phyloP scores from a whole-genome alignment of 2,329 filamentous ascomycete genomes.

The Cordyceps cicadae region DNA sequence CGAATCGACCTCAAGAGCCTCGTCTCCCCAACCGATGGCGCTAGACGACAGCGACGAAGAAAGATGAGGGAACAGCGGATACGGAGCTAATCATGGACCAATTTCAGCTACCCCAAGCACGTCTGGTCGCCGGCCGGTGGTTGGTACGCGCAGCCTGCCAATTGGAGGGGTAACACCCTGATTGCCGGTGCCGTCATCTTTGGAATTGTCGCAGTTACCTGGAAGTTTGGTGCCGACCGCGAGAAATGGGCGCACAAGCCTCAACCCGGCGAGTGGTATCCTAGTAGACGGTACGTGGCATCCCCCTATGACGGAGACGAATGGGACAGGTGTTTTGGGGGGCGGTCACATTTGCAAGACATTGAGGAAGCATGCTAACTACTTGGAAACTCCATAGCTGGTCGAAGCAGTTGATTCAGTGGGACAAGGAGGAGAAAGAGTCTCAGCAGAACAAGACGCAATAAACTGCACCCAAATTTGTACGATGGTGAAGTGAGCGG shows the following conservation, averaged over 20 bases:
- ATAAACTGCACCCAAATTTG: slow-evolving; percentile 17
- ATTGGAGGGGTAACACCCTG: slow-evolving; percentile 91
- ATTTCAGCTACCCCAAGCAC: slow-evolving; percentile 83
- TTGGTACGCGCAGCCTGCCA: slow-evolving; percentile 90
- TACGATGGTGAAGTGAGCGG: not conserved
- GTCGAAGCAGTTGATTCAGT: slow-evolving; percentile 38
- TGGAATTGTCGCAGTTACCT: slow-evolving; percentile 59
- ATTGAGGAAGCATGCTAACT: not conserved
- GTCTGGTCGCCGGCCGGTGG: slow-evolving; percentile 98
- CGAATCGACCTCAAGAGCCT: slow-evolving; percentile 9
- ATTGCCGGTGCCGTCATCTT: slow-evolving; percentile 61
- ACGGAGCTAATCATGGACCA: slow-evolving; percentile 13
- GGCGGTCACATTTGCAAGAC: not conserved
- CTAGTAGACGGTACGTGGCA: slow-evolving; percentile 67
- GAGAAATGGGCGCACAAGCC: slow-evolving; percentile 70
- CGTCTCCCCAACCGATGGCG: not conserved
- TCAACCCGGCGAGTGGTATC: slow-evolving; percentile 68
- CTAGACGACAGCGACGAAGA: slow-evolving; percentile 16
- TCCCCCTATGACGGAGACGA: not conserved
- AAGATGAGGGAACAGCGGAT: not conserved
- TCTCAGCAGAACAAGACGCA: slow-evolving; percentile 23
- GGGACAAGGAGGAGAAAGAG: slow-evolving; percentile 36
- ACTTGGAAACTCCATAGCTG: slow-evolving; percentile 25
- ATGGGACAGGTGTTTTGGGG: not conserved
- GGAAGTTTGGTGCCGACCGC: slow-evolving; percentile 64